These are phyloP conservation scores for Turritis glabra DNA, from an alignment of 345 rosid species.

Conservation along the genomic window DNA sequence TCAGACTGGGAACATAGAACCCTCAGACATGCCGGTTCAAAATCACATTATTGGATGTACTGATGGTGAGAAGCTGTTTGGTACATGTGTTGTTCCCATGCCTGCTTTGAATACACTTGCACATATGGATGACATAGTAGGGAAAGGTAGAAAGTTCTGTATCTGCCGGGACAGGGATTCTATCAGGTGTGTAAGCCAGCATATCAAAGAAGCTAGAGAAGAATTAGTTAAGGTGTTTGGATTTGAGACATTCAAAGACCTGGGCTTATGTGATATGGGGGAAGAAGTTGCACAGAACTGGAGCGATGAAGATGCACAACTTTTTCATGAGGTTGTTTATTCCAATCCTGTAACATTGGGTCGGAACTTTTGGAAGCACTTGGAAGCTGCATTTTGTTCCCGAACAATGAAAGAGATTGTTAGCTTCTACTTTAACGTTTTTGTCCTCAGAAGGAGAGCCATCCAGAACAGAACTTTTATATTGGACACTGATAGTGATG, in stretches of 20 bases:
- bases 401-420: slow-evolving; percentile 60
- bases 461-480: slow-evolving; percentile 60
- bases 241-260: slow-evolving; percentile 47
- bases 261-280: slow-evolving; percentile 77
- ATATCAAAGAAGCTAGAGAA: slow-evolving; percentile 61
- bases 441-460: slow-evolving; percentile 59
- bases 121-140: slow-evolving; percentile 31
- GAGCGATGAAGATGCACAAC: slow-evolving; percentile 60
- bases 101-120: slow-evolving; percentile 16
- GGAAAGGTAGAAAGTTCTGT: slow-evolving; percentile 48
- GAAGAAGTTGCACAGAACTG: slow-evolving; percentile 59
- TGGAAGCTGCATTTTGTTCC: slow-evolving; percentile 54
- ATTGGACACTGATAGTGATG: slow-evolving; percentile 67
- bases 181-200: slow-evolving; percentile 59
- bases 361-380: slow-evolving; percentile 67
- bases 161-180: slow-evolving; percentile 57
- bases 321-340: slow-evolving; percentile 56
- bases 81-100: slow-evolving; percentile 52
- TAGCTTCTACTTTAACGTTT: slow-evolving; percentile 77
- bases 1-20: slow-evolving; percentile 13
- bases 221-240: slow-evolving; percentile 53
- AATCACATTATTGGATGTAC: slow-evolving; percentile 13
- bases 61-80: slow-evolving; percentile 41
- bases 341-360: slow-evolving; percentile 57
- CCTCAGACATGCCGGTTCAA: slow-evolving; percentile 8